phyloP scores from a whole-genome alignment of 2,329 filamentous ascomycete species.

The Dactylellina sp. region DNA sequence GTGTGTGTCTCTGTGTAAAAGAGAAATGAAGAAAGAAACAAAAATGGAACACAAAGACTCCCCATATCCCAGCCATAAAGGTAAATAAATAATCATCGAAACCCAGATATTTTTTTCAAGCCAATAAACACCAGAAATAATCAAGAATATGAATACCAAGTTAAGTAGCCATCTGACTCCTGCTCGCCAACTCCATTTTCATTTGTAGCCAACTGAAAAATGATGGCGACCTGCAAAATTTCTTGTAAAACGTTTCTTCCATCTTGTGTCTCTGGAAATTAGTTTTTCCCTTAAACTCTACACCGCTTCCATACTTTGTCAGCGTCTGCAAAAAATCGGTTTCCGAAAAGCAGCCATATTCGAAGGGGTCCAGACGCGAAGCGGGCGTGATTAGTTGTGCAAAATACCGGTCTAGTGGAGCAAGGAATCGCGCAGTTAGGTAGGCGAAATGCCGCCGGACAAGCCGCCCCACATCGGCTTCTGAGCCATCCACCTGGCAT shows the following conservation, averaged over 20 bases:
- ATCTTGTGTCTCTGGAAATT: constrained; percentile 59
- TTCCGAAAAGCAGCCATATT: constrained; percentile 60
- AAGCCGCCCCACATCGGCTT: constrained; percentile 55
- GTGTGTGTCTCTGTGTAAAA: too few relatives aligned
- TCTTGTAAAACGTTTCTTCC: constrained; percentile 60
- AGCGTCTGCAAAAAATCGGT: constrained; percentile 59
- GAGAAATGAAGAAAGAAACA: constrained; percentile 4
- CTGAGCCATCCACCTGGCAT: constrained; percentile 46
- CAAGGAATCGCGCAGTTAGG: constrained; percentile 59
- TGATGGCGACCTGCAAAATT: constrained; percentile 60
- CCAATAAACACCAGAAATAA: constrained; percentile 12
- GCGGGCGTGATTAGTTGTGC: constrained; percentile 58
- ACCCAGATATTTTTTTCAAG: neutral
- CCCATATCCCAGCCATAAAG: constrained; percentile 14
- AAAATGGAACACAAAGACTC: constrained; percentile 30
- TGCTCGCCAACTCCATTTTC: constrained; percentile 58
- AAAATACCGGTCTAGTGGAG: constrained; percentile 60
- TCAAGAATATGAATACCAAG: constrained; percentile 10
- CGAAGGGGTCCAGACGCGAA: constrained; percentile 56
- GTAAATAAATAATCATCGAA: constrained; percentile 24
- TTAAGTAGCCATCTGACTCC: constrained; percentile 52
- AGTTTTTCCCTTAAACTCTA: constrained; percentile 61
- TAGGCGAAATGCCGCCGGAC: constrained; percentile 60
- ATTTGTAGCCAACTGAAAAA: constrained; percentile 61
- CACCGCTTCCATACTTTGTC: constrained; percentile 59